Percentiles rank a stretch among this genome's conserved stretches.
Evolutionary conservation across 208 protist genomes (phyloP).

Genomic region (Leishmania guyanensis): DNA sequence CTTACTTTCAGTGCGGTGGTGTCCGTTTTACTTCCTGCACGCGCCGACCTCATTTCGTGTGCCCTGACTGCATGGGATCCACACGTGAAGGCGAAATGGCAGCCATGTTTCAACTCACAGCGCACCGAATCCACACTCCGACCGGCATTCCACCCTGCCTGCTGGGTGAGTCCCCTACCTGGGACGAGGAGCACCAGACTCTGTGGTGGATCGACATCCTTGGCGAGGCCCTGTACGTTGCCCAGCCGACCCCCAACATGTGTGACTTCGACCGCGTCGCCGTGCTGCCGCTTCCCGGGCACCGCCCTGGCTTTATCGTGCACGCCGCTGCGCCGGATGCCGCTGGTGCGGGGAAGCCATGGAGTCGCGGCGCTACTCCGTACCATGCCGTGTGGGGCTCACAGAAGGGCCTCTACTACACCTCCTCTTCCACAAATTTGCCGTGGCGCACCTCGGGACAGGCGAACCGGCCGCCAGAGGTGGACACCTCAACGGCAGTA

Average conservation of each 20-base stretch:
- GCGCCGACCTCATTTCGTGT: background rate
- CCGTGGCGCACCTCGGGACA: constrained; percentile 14
- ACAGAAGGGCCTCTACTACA: constrained; percentile 26
- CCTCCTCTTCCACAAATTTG: constrained; percentile 3
- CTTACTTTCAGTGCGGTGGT: background rate
- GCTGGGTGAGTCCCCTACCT: constrained; percentile 26
- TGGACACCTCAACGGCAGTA: background rate
- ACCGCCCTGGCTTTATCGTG: constrained; percentile 28
- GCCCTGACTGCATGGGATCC: background rate
- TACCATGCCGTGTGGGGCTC: constrained; percentile 34
- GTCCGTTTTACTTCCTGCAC: background rate
- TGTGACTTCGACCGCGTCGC: constrained; percentile 31
- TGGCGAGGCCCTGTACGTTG: constrained; percentile 27
- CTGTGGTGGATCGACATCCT: constrained; percentile 42
- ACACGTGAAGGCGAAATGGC: constrained; percentile 14
- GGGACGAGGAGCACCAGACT: constrained; percentile 30
- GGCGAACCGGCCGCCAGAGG: background rate
- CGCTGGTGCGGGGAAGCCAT: background rate
- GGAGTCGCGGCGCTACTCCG: background rate
- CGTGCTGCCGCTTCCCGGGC: constrained; percentile 20
- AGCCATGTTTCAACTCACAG: constrained; percentile 32
- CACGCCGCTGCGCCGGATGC: constrained; percentile 8
- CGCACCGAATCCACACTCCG: constrained; percentile 19
- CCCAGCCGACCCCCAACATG: constrained; percentile 7
- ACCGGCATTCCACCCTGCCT: constrained; percentile 9